These are phyloP conservation scores for Hericium coralloides DNA, from an alignment of 768 basidiomycete genomes.

Conservation along the genomic window DNA sequence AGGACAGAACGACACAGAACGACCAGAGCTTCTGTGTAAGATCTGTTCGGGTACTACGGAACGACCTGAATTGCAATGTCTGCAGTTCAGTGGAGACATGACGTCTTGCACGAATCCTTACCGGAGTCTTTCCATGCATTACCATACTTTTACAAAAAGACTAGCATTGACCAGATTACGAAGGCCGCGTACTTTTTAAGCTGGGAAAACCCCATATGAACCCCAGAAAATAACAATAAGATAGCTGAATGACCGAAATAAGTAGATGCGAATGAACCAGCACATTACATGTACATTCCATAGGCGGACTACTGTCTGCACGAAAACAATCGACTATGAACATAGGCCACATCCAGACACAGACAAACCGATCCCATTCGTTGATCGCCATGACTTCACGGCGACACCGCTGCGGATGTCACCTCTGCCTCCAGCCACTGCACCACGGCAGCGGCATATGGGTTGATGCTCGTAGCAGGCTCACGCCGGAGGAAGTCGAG, in stretches of 20 bases:
- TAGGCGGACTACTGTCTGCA: background rate
- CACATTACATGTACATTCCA: background rate
- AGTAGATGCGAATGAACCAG: background rate
- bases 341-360: background rate
- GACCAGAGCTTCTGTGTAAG: too few species aligned
- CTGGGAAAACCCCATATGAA: background rate
- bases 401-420: slow-evolving; percentile 4
- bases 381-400: background rate
- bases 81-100: too few species aligned
- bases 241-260: background rate
- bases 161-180: too few species aligned
- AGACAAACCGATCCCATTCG: background rate
- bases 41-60: too few species aligned
- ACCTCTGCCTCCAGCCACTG: slow-evolving; percentile 17
- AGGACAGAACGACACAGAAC: too few species aligned
- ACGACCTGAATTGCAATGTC: too few species aligned
- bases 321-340: background rate
- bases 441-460: slow-evolving; percentile 14
- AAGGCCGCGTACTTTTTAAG: background rate
- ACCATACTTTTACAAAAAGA: too few species aligned
- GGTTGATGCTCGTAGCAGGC: slow-evolving; percentile 7
- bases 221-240: background rate
- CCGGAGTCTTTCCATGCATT: too few species aligned
- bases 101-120: too few species aligned
- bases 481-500: slow-evolving; percentile 35